Conservation (phyloP, 257 asterid species). For the Nicotiana obtusifolia region DNA sequence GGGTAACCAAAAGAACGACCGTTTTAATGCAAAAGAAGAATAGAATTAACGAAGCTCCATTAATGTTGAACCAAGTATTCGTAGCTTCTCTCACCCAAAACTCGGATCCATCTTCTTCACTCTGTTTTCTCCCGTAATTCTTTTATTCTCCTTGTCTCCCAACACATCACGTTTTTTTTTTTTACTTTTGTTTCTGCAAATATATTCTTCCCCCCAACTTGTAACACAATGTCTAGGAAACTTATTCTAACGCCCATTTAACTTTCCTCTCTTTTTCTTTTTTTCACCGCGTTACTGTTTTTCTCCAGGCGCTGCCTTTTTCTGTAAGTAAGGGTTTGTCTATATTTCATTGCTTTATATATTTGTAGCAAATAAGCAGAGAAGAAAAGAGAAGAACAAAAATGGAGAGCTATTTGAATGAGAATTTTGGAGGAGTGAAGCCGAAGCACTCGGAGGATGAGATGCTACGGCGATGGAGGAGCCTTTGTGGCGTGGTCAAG, state of each 20-base stretch:
- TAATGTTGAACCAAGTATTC: slow-evolving; percentile 13
- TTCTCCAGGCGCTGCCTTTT: background rate
- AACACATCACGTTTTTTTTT: background rate
- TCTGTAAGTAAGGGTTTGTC: background rate
- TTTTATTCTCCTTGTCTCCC: background rate
- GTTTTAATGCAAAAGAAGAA: slow-evolving; percentile 6
- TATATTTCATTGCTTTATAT: background rate
- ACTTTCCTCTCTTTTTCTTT: background rate
- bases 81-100: slow-evolving; percentile 13
- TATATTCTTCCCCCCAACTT: background rate
- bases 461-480: slow-evolving; percentile 69
- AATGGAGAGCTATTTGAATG: slow-evolving; percentile 62
- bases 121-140: background rate
- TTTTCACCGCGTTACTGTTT: too few species aligned
- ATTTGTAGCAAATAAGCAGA: background rate
- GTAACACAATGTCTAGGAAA: background rate
- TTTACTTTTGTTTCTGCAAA: background rate
- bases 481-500: slow-evolving; percentile 64
- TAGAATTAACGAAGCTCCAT: slow-evolving; percentile 1
- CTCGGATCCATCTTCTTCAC: slow-evolving; percentile 10
- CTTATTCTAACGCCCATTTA: background rate
- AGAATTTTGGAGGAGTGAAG: slow-evolving; percentile 64
- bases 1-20: background rate
- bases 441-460: slow-evolving; percentile 71
- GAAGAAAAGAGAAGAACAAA: background rate